Conservation (phyloP, 306 rosid species). For the Rubus idaeus region DNA sequence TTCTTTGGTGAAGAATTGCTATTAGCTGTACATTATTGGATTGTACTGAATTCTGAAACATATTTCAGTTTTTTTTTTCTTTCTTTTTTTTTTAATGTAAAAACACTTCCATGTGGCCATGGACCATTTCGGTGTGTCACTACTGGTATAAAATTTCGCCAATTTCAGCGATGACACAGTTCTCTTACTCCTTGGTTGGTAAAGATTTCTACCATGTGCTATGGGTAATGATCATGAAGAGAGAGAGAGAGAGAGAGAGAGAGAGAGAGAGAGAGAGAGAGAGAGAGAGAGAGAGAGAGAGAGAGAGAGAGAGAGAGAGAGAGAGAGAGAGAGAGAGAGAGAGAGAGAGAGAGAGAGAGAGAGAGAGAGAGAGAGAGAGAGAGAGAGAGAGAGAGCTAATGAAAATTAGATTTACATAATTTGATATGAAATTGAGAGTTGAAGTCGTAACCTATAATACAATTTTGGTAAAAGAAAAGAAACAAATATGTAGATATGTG, state of each 20-base stretch:
- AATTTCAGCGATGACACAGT: neutral
- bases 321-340: too few species aligned
- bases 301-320: neutral
- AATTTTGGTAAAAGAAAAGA: conserved; percentile 18
- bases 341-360: too few species aligned
- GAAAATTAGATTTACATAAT: conserved; percentile 14
- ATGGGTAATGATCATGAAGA: neutral
- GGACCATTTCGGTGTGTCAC: neutral
- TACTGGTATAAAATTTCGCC: too few species aligned
- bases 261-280: neutral
- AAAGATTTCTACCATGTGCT: neutral
- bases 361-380: too few species aligned
- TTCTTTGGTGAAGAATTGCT: neutral
- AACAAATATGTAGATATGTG: conserved; percentile 17
- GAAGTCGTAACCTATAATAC: conserved; percentile 20
- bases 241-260: too few species aligned
- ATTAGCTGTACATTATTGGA: neutral
- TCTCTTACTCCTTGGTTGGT: neutral
- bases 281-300: neutral
- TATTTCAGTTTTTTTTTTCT: neutral
- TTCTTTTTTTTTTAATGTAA: too few species aligned
- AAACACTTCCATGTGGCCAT: neutral
- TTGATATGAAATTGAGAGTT: conserved; percentile 6
- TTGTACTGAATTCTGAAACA: neutral
- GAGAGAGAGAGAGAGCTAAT: neutral